phyloP scores from a whole-genome alignment of 139 green algal species.

The Chlorella sorokiniana region DNA sequence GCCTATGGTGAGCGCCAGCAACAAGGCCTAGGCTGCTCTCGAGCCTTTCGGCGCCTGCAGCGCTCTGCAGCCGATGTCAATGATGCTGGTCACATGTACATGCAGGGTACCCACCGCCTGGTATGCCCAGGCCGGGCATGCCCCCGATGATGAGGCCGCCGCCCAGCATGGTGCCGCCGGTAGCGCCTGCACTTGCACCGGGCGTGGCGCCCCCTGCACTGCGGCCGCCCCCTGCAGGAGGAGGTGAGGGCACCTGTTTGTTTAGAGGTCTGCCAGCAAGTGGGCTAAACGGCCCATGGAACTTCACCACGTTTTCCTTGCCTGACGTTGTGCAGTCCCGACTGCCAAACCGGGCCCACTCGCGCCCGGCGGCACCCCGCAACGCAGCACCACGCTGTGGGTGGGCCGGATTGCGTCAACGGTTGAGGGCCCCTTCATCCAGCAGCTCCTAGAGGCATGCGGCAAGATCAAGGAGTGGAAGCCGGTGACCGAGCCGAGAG shows the following conservation, averaged over 20 bases:
- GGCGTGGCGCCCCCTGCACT: background rate
- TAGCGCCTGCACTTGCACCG: background rate
- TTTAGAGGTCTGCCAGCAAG: too few relatives aligned
- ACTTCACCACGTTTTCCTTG: background rate
- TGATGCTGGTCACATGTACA: too few relatives aligned
- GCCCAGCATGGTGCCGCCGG: background rate
- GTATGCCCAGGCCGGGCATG: background rate
- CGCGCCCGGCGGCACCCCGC: background rate
- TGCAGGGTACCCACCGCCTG: background rate
- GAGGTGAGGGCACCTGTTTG: too few relatives aligned
- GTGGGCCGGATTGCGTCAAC: constrained; percentile 89
- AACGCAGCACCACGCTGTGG: constrained; percentile 77
- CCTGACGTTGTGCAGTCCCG: background rate
- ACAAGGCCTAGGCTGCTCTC: too few relatives aligned
- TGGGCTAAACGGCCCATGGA: too few relatives aligned
- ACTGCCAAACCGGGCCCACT: background rate
- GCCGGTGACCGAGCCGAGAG: constrained; percentile 79
- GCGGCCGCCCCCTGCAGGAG: too few relatives aligned
- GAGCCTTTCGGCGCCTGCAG: too few relatives aligned
- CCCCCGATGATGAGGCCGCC: constrained; percentile 9
- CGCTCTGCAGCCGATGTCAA: too few relatives aligned
- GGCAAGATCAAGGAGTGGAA: constrained; percentile 85
- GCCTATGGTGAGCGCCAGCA: too few relatives aligned
- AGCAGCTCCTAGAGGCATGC: constrained; percentile 81
- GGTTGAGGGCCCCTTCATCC: constrained; percentile 70